phyloP scores from a whole-genome alignment of 116 monocot species.

The Zostera marina region DNA sequence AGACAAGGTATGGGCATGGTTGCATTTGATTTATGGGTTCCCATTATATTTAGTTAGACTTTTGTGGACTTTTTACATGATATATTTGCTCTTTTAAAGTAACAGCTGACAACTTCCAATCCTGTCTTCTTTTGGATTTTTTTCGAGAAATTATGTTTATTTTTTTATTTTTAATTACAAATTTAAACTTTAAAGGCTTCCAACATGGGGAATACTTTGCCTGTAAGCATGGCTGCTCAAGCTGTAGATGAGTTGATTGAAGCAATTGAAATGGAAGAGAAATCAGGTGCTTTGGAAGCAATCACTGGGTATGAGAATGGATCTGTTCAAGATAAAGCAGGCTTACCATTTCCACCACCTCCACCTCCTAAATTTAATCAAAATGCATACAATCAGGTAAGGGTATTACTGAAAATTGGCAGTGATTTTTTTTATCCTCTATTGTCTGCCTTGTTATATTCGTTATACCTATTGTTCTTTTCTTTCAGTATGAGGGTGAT shows the following conservation, averaged over 20 bases:
- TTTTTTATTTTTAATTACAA: conserved; percentile 7
- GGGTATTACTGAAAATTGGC: neutral
- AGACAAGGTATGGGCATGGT: conserved; percentile 3
- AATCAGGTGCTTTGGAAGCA: conserved; percentile 18
- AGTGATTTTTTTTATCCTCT: neutral
- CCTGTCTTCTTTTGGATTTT: neutral
- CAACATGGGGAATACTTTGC: conserved; percentile 16
- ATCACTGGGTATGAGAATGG: conserved; percentile 14
- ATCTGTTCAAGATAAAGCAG: conserved; percentile 10
- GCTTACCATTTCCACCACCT: conserved; percentile 20
- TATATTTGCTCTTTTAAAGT: neutral
- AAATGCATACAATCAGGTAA: conserved; percentile 46
- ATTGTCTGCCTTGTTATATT: neutral
- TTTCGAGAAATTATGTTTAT: neutral
- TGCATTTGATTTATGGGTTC: neutral
- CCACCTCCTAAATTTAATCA: conserved; percentile 20
- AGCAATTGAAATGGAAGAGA: conserved; percentile 42
- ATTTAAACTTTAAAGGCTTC: conserved; percentile 22
- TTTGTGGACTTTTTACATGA: neutral
- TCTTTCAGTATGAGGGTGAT: conserved; percentile 46
- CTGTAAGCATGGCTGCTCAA: conserved; percentile 56
- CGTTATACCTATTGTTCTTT: neutral
- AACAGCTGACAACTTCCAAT: neutral
- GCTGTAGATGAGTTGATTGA: conserved; percentile 53
- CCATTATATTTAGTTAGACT: neutral